Evolutionary conservation across 2,329 filamentous ascomycete species (phyloP).

Genomic region (Dactylellina cionopaga): DNA sequence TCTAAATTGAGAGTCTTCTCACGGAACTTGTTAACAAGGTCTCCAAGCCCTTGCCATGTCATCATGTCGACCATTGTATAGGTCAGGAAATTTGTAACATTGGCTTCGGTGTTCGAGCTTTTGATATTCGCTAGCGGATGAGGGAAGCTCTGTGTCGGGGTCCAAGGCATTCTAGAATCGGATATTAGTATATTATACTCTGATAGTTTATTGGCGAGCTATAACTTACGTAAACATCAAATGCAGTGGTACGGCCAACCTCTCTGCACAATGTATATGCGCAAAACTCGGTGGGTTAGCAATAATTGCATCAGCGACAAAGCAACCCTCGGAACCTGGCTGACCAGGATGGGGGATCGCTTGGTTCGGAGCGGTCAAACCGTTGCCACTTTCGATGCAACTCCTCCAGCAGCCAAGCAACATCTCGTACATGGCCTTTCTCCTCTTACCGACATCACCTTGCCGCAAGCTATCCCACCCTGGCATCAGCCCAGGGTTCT

Average conservation of each 20-base stretch:
- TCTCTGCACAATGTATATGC: slow-evolving; percentile 79
- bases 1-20: slow-evolving; percentile 78
- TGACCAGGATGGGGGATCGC: slow-evolving; percentile 52
- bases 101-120: slow-evolving; percentile 76
- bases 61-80: slow-evolving; percentile 89
- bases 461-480: slow-evolving; percentile 78
- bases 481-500: slow-evolving; percentile 86
- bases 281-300: slow-evolving; percentile 82
- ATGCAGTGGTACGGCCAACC: slow-evolving; percentile 77
- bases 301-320: slow-evolving; percentile 84
- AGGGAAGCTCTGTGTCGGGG: slow-evolving; percentile 83
- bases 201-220: background rate
- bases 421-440: slow-evolving; percentile 79
- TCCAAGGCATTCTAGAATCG: slow-evolving; percentile 79
- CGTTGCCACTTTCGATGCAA: slow-evolving; percentile 72
- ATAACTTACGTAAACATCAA: slow-evolving; percentile 85
- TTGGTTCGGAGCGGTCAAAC: slow-evolving; percentile 56
- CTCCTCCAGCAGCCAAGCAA: slow-evolving; percentile 87
- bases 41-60: slow-evolving; percentile 91
- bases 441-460: slow-evolving; percentile 78
- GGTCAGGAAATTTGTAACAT: slow-evolving; percentile 82
- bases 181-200: background rate
- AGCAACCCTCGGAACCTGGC: slow-evolving; percentile 60
- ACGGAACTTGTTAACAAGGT: slow-evolving; percentile 88
- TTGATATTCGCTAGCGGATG: slow-evolving; percentile 87